Percentiles rank a stretch among this genome's conserved stretches.
These are phyloP conservation scores for Solanum raphanifolium DNA, from an alignment of 257 asterid species.

Conservation along the genomic window DNA sequence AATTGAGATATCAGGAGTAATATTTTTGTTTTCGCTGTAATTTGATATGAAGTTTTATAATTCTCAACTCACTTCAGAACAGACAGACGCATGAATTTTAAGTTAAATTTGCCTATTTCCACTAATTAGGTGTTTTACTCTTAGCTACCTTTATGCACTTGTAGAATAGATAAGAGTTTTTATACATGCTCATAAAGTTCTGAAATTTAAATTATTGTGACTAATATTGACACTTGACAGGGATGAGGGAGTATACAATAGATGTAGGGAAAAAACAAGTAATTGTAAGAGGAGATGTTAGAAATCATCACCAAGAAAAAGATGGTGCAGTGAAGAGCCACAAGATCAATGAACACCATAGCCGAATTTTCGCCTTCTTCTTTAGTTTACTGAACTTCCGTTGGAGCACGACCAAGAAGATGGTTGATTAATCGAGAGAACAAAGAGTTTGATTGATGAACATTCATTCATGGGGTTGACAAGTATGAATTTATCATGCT, in stretches of 20 bases:
- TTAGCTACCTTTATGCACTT: background rate
- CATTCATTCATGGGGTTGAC: background rate
- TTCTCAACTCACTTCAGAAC: background rate
- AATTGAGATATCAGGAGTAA: background rate
- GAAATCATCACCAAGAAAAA: background rate
- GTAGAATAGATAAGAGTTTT: background rate
- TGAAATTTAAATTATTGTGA: background rate
- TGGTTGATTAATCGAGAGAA: background rate
- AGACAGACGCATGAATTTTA: background rate
- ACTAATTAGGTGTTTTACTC: background rate
- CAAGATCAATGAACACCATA: background rate
- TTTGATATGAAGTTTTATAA: background rate
- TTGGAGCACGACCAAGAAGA: background rate
- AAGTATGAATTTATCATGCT: background rate
- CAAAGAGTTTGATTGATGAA: background rate
- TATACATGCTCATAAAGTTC: background rate
- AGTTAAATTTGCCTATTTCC: background rate
- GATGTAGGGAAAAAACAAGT: conserved; percentile 8
- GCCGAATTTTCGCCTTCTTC: background rate
- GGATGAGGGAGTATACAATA: conserved; percentile 15
- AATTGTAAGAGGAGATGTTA: conserved; percentile 7
- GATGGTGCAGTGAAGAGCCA: background rate
- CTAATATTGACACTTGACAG: conserved; percentile 8
- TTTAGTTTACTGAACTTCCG: background rate
- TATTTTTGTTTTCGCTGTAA: background rate